Percentiles rank a stretch among this genome's conserved stretches.
Conservation (phyloP, 805 yeast species). For the Cyberlindnera meyerae region DNA sequence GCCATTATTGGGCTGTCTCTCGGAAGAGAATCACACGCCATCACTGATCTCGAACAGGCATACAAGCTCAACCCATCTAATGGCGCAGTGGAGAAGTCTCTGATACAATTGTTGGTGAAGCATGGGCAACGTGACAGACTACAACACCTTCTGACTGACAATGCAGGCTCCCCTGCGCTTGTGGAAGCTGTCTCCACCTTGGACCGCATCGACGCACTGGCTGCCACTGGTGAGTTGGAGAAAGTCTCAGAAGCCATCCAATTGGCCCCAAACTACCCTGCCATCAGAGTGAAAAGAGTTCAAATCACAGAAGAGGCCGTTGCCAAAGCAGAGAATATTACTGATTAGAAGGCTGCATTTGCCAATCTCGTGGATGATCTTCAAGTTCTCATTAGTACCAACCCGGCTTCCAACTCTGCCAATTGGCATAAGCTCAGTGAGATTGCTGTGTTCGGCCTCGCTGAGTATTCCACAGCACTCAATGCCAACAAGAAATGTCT, state of each 20-base stretch:
- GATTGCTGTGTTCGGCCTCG: conserved; percentile 46
- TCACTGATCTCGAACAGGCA: conserved; percentile 46
- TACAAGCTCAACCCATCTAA: conserved; percentile 36
- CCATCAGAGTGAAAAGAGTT: conserved; percentile 25
- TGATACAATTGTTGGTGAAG: conserved; percentile 45
- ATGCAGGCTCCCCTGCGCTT: conserved; percentile 13
- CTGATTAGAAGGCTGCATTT: conserved; percentile 17
- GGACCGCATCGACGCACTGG: conserved; percentile 17
- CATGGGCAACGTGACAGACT: conserved; percentile 45
- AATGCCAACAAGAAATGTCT: conserved; percentile 61
- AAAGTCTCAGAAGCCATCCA: conserved; percentile 31
- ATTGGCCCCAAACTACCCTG: conserved; percentile 40
- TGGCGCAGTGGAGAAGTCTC: conserved; percentile 44
- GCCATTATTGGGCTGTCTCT: conserved; percentile 58
- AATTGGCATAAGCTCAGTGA: conserved; percentile 29
- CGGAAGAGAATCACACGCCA: conserved; percentile 49
- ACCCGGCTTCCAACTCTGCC: conserved; percentile 25
- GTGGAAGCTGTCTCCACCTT: conserved; percentile 17
- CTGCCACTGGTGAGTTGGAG: conserved; percentile 26
- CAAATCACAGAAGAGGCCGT: conserved; percentile 6
- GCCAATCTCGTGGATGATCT: conserved; percentile 24
- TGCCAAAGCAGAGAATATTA: conserved; percentile 5
- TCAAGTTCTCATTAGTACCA: conserved; percentile 24
- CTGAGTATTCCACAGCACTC: conserved; percentile 48
- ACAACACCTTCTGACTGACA: conserved; percentile 3